Evolutionary conservation across 306 rosid genomes (phyloP), one percentile per base, ranked within the genome.

Genomic region (Calophaca sinica): DNA sequence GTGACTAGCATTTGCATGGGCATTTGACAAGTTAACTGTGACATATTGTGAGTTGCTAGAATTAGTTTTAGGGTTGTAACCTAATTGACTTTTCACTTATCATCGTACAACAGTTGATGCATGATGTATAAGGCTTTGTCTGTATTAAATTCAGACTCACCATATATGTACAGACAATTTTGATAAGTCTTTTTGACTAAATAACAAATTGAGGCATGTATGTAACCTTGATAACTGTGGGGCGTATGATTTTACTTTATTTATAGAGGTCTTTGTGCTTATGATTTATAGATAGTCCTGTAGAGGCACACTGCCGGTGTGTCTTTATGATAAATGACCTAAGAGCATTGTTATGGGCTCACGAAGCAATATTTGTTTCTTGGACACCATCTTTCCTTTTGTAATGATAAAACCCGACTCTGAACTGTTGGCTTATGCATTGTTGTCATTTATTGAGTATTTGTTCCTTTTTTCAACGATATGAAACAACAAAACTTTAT

Each of bases 351-450:
- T 50, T 63, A 13, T 38, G 66, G 32, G 28, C 3, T 58, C 69
- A 67, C 12, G 9, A 45, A 26, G 55, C 33, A 65, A 54, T 28
- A 36, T 7, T 15, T 29, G 11, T 55, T 72, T 33, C 20, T 46
- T 14, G 39, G 65, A 26, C 14, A 50, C 36, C 38, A 61, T 28
- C 31, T 14, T 41, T 55, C 50, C 33, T 66, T 33, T 45, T 14
- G 29, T 12, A 10, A 28, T 12, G n/a, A 41, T 69, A 32, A 42
- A 77, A 60, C 54, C 9, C 26, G 57, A 53, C 36, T 46, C 35
- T 28, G 26, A 77, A 20, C 13, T 68, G 9, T 50, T 77, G 63
- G 54, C 57, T 46, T 60, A 26, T 73, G 65, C 38, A 73, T 42
- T 65, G 38, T 55, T 64, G n/a, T 26, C 42, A 20, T 72, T 45